Evolutionary conservation across 441 rosid species (phyloP), one percentile per base, ranked within the genome.

Genomic region (Bruguiera hainesii): DNA sequence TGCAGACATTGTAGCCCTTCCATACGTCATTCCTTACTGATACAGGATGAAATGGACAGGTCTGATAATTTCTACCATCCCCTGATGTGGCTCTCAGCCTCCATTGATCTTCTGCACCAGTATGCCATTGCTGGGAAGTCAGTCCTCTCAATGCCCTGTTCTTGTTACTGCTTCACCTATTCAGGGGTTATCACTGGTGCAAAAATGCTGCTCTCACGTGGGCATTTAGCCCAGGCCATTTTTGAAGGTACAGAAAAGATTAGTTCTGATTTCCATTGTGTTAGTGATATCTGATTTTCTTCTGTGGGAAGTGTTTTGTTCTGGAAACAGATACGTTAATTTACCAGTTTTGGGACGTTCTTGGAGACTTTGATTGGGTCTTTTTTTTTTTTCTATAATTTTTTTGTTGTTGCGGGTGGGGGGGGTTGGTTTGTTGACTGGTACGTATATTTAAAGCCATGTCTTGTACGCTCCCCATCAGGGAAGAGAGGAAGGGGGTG

Each of bases 1-100:
- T 66, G 88, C 81, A 33, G 87, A 83, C 67, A 9, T 78, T 20
- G 37, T 60, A 20, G 89, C 83, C 25, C 74, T 87, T 72, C 92
- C 92, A 2, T 87, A 82, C 28, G 88, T 87, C 52, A 77, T 83
- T 68, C 92, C 86, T 9, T 84, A 70, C 67, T 87, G 79, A 84
- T 51, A 7, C 21, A 7, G 58, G 28, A 42, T 26, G 28, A 55
- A 23, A 5, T 9, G 29, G 23, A 11, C 28, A 15, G 58, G 16
- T 10, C 28, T 23, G 11, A 20, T 16, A 23, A 10, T 55, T 55
- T 10, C 29, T 23, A 13, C 58, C 2, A 55, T 42, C 48, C 48
- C 48, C 16, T 42, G 58, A 55, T 55, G 25, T 23, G 29, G 58
- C 29, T 23, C 10, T 55, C 28, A 23, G 48, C 58, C 58, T 55